phyloP scores from a whole-genome alignment of 1,284 basidiomycete genomes.

The Inonotus hispidus region DNA sequence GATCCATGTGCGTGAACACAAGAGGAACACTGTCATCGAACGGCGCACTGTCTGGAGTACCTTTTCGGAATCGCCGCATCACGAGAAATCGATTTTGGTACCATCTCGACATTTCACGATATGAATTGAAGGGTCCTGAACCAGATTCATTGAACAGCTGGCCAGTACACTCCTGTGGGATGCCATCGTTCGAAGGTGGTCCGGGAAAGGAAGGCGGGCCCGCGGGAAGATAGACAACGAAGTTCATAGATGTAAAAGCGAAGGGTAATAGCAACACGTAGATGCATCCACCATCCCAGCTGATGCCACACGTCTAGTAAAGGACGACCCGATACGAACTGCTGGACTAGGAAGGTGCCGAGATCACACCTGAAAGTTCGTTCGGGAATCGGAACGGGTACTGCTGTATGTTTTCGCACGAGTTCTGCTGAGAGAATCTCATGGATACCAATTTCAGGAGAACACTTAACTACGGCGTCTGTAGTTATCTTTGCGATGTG shows the following conservation, averaged over 20 bases:
- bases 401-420: not conserved
- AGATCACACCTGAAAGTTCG: not conserved
- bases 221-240: not conserved
- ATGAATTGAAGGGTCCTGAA: not conserved
- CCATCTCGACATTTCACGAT: not conserved
- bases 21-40: constrained; percentile 27
- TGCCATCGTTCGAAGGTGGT: not conserved
- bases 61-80: not conserved
- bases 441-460: not conserved
- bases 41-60: not conserved
- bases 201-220: not conserved
- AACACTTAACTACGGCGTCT: not conserved
- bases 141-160: not conserved
- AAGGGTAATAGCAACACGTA: too few relatives aligned
- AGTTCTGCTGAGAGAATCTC: not conserved
- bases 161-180: not conserved
- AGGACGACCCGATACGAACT: too few relatives aligned
- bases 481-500: not conserved
- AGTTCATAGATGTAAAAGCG: not conserved
- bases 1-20: constrained; percentile 25
- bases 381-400: not conserved
- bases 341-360: not conserved
- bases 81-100: not conserved
- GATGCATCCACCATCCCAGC: too few relatives aligned
- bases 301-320: too few relatives aligned